These are phyloP conservation scores for Neoboletus magnificus DNA, from an alignment of 768 basidiomycete genomes.

Conservation along the genomic window DNA sequence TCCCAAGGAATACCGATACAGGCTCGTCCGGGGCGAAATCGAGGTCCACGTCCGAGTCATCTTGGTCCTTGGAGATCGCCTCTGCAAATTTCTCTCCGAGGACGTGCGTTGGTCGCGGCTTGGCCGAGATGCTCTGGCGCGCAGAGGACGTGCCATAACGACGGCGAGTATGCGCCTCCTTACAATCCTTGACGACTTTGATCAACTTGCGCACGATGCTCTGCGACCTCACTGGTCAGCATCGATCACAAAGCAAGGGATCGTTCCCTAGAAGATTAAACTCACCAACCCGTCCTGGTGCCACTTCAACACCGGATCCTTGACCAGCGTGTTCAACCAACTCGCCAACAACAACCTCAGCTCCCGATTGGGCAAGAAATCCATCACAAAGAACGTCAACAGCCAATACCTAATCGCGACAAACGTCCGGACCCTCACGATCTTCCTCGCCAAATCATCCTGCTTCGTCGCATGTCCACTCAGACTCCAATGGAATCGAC, in stretches of 20 bases:
- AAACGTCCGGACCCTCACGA: constrained; percentile 86
- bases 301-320: constrained; percentile 65
- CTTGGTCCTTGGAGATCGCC: constrained; percentile 43
- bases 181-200: constrained; percentile 82
- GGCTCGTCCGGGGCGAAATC: constrained; percentile 64
- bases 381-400: constrained; percentile 83
- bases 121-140: constrained; percentile 33
- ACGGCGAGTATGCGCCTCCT: constrained; percentile 55
- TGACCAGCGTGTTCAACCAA: constrained; percentile 78
- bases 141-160: constrained; percentile 29
- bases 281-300: constrained; percentile 71
- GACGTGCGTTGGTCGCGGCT: constrained; percentile 41
- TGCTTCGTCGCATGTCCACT: constrained; percentile 33
- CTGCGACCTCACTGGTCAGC: constrained; percentile 35
- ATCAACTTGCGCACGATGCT: constrained; percentile 78
- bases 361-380: constrained; percentile 80
- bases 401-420: constrained; percentile 90
- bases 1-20: constrained; percentile 35
- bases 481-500: constrained; percentile 88
- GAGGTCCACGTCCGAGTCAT: constrained; percentile 73
- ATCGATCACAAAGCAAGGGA: background rate
- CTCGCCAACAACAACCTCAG: constrained; percentile 67
- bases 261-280: constrained; percentile 3
- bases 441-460: constrained; percentile 69
- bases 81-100: constrained; percentile 68